Evolutionary conservation across 192 early-diverging fungal genomes (phyloP), one percentile per base, ranked within the genome.

Genomic region (Backusella luteola): DNA sequence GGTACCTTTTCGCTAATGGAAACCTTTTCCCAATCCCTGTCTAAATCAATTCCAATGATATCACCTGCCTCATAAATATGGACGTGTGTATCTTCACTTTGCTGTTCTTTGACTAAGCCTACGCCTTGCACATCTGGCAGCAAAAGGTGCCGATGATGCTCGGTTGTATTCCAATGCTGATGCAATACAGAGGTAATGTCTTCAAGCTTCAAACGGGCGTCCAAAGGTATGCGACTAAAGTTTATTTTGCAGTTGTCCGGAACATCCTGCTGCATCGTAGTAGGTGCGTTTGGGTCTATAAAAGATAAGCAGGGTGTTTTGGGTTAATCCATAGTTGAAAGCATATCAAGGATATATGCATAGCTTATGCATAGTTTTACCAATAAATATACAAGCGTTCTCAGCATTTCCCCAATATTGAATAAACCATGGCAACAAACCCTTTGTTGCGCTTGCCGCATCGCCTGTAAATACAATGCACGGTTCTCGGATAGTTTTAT

Each of bases 391-490:
- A 42, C 80, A 78, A 0, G 74, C 29, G 52, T 77, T 78, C 12
- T 71, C 52, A 7, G 72, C 49, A 8, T 19, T 19, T 69, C 69
- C 72, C 82, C 82, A 84, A 2, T 71, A 38, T 19, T 78, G 73
- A 23, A 79, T 44, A 49, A 80, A 80, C 82, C 76, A 84, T 8
- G 69, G 21, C 3, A 80, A 6, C 0, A 79, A 53, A 2, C 82
- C 82, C 8, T 74, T 46, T 41, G 36, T 69, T 11, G 71, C n/a
- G 39, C 35, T 46, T 3, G 52, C 38, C 32, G 70, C 35, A 36
- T 84, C 82, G 2, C 88, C 87, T 32, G 86, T 85, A 77, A 92
- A 90, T 0, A 91, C 89, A 36, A 92, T 85, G 35, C 89, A 89
- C 4, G 91, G 91, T n/a, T 87, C 82, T n/a, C 81, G 80, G 49